Percentiles rank a stretch among this genome's conserved stretches.
Conservation (phyloP, 2,329 filamentous ascomycete genomes). For the Alternaria tenuissima region DNA sequence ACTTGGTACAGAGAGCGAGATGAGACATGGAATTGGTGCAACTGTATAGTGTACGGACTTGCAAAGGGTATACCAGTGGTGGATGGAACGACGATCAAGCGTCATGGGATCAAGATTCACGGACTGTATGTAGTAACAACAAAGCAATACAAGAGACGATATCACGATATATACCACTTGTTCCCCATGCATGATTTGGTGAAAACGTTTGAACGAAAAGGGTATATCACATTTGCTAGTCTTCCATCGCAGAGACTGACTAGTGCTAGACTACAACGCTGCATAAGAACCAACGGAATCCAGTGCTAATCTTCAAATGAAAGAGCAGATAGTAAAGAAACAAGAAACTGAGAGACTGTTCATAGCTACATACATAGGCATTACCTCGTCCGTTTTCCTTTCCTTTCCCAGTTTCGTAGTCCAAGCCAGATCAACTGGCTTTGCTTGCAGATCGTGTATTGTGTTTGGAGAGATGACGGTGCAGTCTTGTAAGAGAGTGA, state of each 20-base stretch:
- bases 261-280: conserved; percentile 2
- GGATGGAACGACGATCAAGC: neutral
- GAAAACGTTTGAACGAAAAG: conserved; percentile 5
- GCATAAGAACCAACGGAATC: conserved; percentile 8
- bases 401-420: neutral
- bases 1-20: neutral
- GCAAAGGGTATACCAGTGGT: neutral
- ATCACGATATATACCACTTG: neutral
- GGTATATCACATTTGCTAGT: conserved; percentile 17
- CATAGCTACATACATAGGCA: conserved; percentile 18
- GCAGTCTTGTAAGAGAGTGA: neutral
- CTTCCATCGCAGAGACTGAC: neutral
- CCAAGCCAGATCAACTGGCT: conserved; percentile 5
- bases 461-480: neutral
- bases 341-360: conserved; percentile 5
- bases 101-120: neutral
- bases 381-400: conserved; percentile 6
- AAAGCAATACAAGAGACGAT: neutral
- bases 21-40: neutral
- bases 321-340: conserved; percentile 1
- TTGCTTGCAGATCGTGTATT: neutral
- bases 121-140: neutral
- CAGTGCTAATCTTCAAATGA: neutral
- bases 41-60: neutral
- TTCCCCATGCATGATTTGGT: neutral